phyloP scores from a whole-genome alignment of 2,329 filamentous ascomycete species.

The Pestalotiopsis sp. region DNA sequence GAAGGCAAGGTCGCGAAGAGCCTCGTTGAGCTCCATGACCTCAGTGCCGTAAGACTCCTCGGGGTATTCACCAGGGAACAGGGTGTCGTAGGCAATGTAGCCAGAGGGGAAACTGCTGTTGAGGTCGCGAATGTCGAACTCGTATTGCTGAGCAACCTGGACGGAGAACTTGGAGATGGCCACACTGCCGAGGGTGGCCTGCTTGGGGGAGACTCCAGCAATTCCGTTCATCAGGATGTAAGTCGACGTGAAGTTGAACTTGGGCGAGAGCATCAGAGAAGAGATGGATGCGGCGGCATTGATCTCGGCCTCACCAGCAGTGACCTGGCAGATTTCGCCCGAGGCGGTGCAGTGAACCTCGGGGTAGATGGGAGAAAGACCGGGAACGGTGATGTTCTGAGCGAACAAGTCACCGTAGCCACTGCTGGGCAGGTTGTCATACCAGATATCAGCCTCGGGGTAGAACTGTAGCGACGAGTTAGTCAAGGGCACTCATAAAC shows the following conservation, averaged over 20 bases:
- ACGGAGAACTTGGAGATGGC: constrained; percentile 71
- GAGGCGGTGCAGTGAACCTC: constrained; percentile 64
- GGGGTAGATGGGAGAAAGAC: constrained; percentile 45
- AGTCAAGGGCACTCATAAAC: not conserved
- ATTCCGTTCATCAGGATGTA: constrained; percentile 77
- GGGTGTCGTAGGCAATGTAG: constrained; percentile 66
- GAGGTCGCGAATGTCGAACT: constrained; percentile 71
- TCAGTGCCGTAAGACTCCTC: constrained; percentile 66
- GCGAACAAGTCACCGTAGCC: constrained; percentile 9
- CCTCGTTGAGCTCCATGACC: constrained; percentile 66
- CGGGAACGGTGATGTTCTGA: constrained; percentile 10
- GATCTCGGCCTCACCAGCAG: constrained; percentile 71
- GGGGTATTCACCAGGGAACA: constrained; percentile 58
- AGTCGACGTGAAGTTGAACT: constrained; percentile 65
- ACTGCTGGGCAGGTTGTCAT: constrained; percentile 10
- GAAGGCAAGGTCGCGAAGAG: constrained; percentile 55
- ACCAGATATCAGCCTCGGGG: constrained; percentile 11
- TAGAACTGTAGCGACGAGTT: constrained; percentile 4
- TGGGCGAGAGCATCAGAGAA: constrained; percentile 60
- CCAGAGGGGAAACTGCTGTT: constrained; percentile 66
- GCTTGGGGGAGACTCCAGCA: constrained; percentile 71
- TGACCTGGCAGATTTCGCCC: constrained; percentile 67
- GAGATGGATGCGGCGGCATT: constrained; percentile 71
- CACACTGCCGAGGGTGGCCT: constrained; percentile 66
- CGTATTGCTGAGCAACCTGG: constrained; percentile 76